Evolutionary conservation across 23 red algal species (phyloP).

Genomic region (Agarophyton chilense): DNA sequence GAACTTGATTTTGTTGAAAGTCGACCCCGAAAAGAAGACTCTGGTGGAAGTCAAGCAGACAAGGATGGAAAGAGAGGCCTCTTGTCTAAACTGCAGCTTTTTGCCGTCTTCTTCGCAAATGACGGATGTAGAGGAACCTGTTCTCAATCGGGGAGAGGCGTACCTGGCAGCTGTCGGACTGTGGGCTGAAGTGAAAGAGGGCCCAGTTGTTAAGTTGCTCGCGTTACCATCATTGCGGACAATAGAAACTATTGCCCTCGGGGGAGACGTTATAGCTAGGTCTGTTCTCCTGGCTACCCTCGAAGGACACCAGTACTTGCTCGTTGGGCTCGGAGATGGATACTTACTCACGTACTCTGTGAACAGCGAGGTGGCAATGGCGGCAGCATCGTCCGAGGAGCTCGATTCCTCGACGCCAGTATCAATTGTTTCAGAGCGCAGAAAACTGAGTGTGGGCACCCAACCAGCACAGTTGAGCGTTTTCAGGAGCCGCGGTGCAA

Average conservation of each 20-base stretch:
- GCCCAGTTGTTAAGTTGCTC: constrained; percentile 69
- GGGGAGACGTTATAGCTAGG: constrained; percentile 76
- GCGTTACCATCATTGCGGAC: constrained; percentile 68
- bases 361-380: constrained; percentile 30
- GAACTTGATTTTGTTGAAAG: constrained; percentile 69
- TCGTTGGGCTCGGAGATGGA: constrained; percentile 77
- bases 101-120: constrained; percentile 35
- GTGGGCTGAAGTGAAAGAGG: constrained; percentile 82
- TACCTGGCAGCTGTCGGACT: constrained; percentile 78
- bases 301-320: constrained; percentile 79
- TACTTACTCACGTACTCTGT: constrained; percentile 69
- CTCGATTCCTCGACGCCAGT: constrained; percentile 1
- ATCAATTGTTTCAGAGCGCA: constrained; percentile 59
- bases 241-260: constrained; percentile 69
- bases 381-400: constrained; percentile 33
- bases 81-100: constrained; percentile 82
- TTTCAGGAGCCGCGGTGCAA: constrained; percentile 68
- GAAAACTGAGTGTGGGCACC: constrained; percentile 83
- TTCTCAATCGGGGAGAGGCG: constrained; percentile 13
- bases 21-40: constrained; percentile 41
- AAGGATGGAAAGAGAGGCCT: constrained; percentile 78
- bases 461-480: constrained; percentile 85
- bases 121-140: constrained; percentile 26
- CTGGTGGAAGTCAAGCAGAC: constrained; percentile 64
- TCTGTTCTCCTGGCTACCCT: constrained; percentile 76